Evolutionary conservation across 345 rosid genomes (phyloP), one percentile per base, ranked within the genome.

Genomic region (Hibiscus syriacus): DNA sequence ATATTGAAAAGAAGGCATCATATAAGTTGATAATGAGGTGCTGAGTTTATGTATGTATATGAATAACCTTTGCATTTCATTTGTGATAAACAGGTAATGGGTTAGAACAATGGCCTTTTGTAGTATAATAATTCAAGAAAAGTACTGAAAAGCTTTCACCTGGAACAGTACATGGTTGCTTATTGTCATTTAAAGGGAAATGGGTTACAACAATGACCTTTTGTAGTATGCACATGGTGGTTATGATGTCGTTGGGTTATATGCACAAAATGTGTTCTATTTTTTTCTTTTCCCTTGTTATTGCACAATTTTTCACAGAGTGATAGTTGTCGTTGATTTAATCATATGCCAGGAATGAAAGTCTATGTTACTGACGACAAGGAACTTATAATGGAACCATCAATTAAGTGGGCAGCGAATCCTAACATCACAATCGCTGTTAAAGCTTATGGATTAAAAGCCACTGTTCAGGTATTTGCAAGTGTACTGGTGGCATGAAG

Each of bases 351-450:
- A 94, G 99, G 99, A 56, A 89, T 94, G 90, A 94, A 94, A 84
- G 92, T 85, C 48, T 94, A 87, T 74, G 77, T 75, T 56, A 91
- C 96, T 52, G 97, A 91, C 80, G 98, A 94, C 78, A 94, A 94
- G 81, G 98, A 94, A 76, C 36, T 94, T 74, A 91, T 92, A 22
- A 89, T 94, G 97, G 99, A 94, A 69, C 82, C 90, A 69, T 72
- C 85, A 25, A 4, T 92, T 61, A 94, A 91, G 72, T 94, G 96
- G 98, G 99, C 97, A 25, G 99, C 88, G 67, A 94, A 91, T 74
- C 98, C 99, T 17, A 89, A 91, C 70, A 61, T 94, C 77, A 62
- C 70, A 46, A 70, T 94, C 73, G 93, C 82, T 55, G 92, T 83
- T 38, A 91, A 83, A 79, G 99, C 97, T 46, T 91, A 86, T 63